Base-by-base conservation (phyloP, 139 green algal species). In the Picochlorum sp. region DNA sequence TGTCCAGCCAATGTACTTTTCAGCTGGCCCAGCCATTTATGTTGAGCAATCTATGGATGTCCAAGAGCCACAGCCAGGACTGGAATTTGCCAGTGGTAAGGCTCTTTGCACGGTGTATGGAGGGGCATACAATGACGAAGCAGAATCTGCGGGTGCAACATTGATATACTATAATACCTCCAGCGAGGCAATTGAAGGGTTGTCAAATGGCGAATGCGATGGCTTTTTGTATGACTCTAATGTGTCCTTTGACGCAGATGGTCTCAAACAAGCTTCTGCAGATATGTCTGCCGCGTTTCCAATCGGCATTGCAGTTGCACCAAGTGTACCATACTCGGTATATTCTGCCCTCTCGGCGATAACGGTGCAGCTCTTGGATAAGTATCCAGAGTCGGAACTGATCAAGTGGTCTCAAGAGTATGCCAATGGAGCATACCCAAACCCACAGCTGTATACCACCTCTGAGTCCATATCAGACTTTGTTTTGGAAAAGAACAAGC, bases 391-490 rank as follows among this genome's bases (percentile, higher is more conserved):
- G 20, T 34, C n/a, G 30, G 51, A 32, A 0, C 15, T 59, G 51
- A 23, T 59, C 7, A 21, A n/a, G 8, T 59, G 51, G 51, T 59
- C 51, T 6, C 30, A 59, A 59, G 2, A 59, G n/a, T 59, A 59
- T 59, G 51, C 51, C 11, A 23, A 20, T 34, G 51, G 51, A 37
- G 51, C 51, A n/a, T 59, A 38, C 34, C 51, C 51, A 30, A 59
- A 59, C 51, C 51, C 51, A n/a, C 51, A 59, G 23, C 23, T 59
- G 18, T 59, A 59, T 14, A 23, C 51, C 23, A 59, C n/a, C 23
- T 59, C 51, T 37, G 51, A 59, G 13, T 59, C 51, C 4, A 23
- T 59, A 23, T 59, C 51, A 59, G 23, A 59, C 51, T 59, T 59
- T 59, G 20, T 59, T 13, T 54, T 54, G 47, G 34, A 11, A 41